These are phyloP conservation scores for Paulownia fortunei DNA, from an alignment of 257 asterid species.

Conservation along the genomic window DNA sequence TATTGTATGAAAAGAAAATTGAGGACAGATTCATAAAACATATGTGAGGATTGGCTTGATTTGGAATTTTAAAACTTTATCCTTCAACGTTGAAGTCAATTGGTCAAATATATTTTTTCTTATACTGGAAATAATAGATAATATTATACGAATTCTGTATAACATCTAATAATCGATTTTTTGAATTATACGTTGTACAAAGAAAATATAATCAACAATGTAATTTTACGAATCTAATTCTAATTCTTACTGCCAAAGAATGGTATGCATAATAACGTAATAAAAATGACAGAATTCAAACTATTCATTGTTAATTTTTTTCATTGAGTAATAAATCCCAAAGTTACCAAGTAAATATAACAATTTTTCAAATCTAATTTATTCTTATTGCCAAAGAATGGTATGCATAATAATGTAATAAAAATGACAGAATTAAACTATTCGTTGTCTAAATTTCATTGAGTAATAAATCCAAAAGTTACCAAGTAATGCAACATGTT, in stretches of 20 bases:
- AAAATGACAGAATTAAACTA: neutral
- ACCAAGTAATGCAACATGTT: too few species aligned
- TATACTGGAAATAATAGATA: neutral
- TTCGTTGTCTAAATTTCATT: neutral
- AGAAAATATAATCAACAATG: neutral
- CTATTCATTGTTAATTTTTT: too few species aligned
- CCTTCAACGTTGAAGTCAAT: neutral
- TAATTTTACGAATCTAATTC: neutral
- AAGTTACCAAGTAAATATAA: too few species aligned
- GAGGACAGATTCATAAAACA: neutral
- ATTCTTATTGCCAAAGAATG: too few species aligned
- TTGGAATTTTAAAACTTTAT: neutral
- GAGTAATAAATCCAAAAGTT: too few species aligned
- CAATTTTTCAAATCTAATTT: too few species aligned
- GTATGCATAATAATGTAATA: too few species aligned
- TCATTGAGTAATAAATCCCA: too few species aligned
- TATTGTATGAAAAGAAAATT: neutral
- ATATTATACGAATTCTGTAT: neutral
- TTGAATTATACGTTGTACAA: neutral
- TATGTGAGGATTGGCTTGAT: neutral
- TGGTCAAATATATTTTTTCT: slow-evolving; percentile 14
- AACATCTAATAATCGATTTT: neutral
- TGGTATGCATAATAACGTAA: neutral
- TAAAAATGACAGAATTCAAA: too few species aligned
- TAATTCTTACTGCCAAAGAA: neutral